Evolutionary conservation across 2,329 filamentous ascomycete species (phyloP), one percentile per base, ranked within the genome.

Genomic region (Sporothrix humicola): DNA sequence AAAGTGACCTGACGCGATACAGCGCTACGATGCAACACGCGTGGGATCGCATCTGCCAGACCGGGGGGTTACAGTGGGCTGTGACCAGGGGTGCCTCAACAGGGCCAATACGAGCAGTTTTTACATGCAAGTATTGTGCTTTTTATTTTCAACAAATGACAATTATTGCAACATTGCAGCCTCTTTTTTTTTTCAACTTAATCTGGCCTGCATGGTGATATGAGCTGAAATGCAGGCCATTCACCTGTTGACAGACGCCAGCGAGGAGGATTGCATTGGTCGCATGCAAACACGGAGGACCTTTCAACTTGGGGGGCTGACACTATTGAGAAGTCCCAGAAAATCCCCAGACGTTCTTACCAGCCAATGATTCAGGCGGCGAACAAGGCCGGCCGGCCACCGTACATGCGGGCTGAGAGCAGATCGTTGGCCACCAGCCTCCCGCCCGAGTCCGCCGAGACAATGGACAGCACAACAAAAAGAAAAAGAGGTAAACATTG

Each of bases 21-120:
- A 61, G 31, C 61, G 61, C 61, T 66, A 66, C 37, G 61, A 66
- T 50, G 63, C 46, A 50, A 37, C 46, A 37, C 66, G 66, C 48
- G 48, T 69, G 66, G 63, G 66, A 69, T 52, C 66, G 66, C 66
- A 69, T 69, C 48, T 69, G 48, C 66, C 58, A 63, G 58, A 63
- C 58, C 31, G 58, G 58, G 31, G 56, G 58, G 58, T 63, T 37
- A 63, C 58, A 63, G 15, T 44, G 58, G 31, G 17, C 20, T 44
- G 17, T 2, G 58, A 17, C 9, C 58, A 31, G 44, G 31, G 58
- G 58, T 42, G 23, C 23, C 17, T 1, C 7, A 13, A n/a, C 59
- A 63, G n/a, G 59, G 59, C 59, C 15, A 65, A 65, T 65, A 65
- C 59, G 37, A 65, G 59, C 31, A 37, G 20, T 23, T 56, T 56